Evolutionary conservation across 345 rosid species (phyloP), one percentile per base, ranked within the genome.

Genomic region (Camelina sativa): DNA sequence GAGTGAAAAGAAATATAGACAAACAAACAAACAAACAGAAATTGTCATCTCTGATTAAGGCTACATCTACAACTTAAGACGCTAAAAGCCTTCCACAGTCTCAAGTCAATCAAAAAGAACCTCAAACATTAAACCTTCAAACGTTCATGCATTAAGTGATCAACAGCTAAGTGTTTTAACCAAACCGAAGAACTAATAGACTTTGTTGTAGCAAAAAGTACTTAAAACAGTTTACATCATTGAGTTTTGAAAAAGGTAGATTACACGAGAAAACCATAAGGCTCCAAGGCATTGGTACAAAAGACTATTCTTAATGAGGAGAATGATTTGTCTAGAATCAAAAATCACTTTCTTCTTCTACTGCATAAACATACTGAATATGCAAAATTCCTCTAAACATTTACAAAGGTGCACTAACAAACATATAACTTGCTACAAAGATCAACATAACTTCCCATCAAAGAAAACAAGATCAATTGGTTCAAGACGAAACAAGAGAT

Each of bases 1-100:
- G 3, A 64, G 2, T 34, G 32, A 76, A 55, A 23, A 11, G 16
- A 64, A 40, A 46, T 48, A 44, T 48, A 15, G 41, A 71, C 41
- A n/a, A 62, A 34, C 44, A 10, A n/a, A n/a, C n/a, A n/a, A n/a
- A 55, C 51, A 70, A 76, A 48, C 65, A 62, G n/a, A 56, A 9
- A 58, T 20, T 8, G 7, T 63, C 46, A 69, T 28, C 75, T 40
- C 65, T 30, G 19, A 72, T 47, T 32, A 66, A 35, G 25, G 72
- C 52, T 64, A 47, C 2, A 56, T 50, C 6, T 46, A 46, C 22
- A 76, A 16, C 57, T 41, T 34, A 37, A 43, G 74, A 44, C 37
- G 51, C 60, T 62, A n/a, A 67, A 67, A 19, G 28, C 63, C 28
- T 67, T 38, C 1, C n/a, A 65, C 11, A 52, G 8, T 38, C 67